Percentiles rank a stretch among this genome's conserved stretches.
phyloP scores from a whole-genome alignment of 352 stramenopile species.

The Pythium rishiriense region DNA sequence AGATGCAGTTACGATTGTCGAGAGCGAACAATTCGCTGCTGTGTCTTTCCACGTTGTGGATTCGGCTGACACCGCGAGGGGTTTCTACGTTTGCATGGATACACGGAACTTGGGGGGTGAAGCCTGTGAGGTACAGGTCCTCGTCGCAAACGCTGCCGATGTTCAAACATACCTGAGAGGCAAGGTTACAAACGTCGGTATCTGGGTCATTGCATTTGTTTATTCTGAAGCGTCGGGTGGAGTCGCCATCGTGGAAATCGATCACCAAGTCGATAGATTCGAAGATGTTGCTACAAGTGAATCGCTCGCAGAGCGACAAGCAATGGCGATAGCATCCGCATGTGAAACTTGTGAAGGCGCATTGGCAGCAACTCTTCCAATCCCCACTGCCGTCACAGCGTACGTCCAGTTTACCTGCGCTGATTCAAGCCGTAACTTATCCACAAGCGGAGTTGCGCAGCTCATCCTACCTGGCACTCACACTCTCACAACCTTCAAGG shows the following conservation, averaged over 20 bases:
- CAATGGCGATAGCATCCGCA: background rate
- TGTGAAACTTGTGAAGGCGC: background rate
- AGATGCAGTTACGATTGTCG: background rate
- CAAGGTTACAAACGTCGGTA: background rate
- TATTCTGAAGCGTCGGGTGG: background rate
- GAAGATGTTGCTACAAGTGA: conserved; percentile 1
- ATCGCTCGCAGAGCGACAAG: background rate
- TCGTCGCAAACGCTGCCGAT: conserved; percentile 34
- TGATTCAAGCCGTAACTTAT: conserved; percentile 45
- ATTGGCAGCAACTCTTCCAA: background rate
- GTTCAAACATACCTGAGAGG: conserved; percentile 45
- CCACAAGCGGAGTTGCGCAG: conserved; percentile 30
- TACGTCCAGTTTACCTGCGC: conserved; percentile 43
- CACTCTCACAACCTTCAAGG: conserved; percentile 22
- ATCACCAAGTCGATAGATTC: background rate
- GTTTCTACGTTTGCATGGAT: conserved; percentile 22
- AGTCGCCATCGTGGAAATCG: conserved; percentile 6
- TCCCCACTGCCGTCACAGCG: conserved; percentile 2
- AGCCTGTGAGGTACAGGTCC: conserved; percentile 31
- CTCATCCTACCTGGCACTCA: conserved; percentile 37
- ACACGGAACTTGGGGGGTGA: background rate
- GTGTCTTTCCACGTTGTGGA: background rate
- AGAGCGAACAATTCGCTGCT: background rate
- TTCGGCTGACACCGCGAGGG: background rate
- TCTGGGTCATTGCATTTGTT: conserved; percentile 45